Conservation (phyloP, 176 grass and related monocot species). For the Oryza officinalis region DNA sequence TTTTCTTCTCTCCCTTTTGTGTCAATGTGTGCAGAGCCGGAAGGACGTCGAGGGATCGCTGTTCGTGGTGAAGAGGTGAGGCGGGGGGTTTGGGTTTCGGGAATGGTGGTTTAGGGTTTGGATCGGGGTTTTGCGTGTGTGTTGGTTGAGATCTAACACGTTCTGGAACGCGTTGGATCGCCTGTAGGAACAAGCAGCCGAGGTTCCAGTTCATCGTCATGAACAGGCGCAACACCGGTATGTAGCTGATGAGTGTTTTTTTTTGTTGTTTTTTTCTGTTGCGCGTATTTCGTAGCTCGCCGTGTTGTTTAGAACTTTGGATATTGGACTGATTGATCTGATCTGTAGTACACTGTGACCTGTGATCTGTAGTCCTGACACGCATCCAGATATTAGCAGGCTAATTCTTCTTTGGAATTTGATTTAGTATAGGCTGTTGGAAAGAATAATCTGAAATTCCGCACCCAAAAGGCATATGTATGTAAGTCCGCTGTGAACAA, state of each 20-base stretch:
- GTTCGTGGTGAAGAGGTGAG: conserved; percentile 94
- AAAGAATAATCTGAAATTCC: not conserved
- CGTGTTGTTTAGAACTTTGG: not conserved
- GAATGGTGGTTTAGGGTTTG: conserved; percentile 16
- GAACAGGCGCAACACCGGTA: conserved; percentile 80
- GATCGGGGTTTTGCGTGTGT: not conserved
- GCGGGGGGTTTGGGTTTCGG: not conserved
- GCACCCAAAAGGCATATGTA: not conserved
- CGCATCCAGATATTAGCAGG: not conserved
- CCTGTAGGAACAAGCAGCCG: conserved; percentile 64
- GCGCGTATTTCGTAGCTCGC: not conserved
- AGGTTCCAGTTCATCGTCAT: conserved; percentile 92
- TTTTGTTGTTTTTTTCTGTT: not conserved
- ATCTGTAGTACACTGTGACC: not conserved
- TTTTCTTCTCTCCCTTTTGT: not conserved
- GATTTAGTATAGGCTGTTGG: not conserved
- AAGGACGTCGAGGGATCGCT: conserved; percentile 95
- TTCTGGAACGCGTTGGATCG: conserved; percentile 24
- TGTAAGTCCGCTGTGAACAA: not conserved
- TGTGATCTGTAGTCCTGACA: not conserved
- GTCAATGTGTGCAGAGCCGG: conserved; percentile 57
- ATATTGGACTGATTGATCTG: not conserved
- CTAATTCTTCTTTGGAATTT: not conserved
- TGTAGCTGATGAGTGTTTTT: not conserved
- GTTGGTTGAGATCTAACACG: conserved; percentile 19